Conservation (phyloP, 345 rosid genomes). For the Heritiera fomes region DNA sequence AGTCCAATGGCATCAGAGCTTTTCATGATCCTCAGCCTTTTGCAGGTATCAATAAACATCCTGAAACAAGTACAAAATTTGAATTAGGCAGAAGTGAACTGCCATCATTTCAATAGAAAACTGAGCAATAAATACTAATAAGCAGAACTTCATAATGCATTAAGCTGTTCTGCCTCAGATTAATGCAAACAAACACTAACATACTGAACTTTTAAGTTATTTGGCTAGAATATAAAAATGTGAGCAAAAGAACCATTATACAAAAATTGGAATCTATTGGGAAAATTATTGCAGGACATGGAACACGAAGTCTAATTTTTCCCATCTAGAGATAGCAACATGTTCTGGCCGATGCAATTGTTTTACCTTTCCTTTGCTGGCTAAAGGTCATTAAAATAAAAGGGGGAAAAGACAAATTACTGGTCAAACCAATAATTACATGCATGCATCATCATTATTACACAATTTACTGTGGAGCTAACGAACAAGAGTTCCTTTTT, state of each 20-base stretch:
- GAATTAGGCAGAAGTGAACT: constrained; percentile 22
- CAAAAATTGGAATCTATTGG: not conserved
- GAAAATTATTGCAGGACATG: not conserved
- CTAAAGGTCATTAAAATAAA: not conserved
- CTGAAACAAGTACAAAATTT: constrained; percentile 35
- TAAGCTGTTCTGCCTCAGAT: not conserved
- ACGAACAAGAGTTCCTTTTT: not conserved
- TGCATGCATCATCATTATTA: not conserved
- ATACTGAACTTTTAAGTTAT: not conserved
- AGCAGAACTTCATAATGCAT: not conserved
- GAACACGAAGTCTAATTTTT: not conserved
- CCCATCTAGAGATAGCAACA: not conserved
- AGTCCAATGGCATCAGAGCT: constrained; percentile 74
- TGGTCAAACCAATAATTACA: not conserved
- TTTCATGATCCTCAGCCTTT: constrained; percentile 69
- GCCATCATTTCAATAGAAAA: not conserved
- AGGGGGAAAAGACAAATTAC: not conserved
- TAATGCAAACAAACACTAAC: not conserved
- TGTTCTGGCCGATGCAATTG: not conserved
- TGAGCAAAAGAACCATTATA: not conserved
- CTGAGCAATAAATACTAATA: not conserved
- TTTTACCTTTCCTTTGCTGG: not conserved
- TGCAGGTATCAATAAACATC: constrained; percentile 64
- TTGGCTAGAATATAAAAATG: not conserved
- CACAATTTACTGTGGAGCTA: not conserved